Evolutionary conservation across 768 basidiomycete genomes (phyloP), one percentile per base, ranked within the genome.

Genomic region (Termitomyces bulborhizus): DNA sequence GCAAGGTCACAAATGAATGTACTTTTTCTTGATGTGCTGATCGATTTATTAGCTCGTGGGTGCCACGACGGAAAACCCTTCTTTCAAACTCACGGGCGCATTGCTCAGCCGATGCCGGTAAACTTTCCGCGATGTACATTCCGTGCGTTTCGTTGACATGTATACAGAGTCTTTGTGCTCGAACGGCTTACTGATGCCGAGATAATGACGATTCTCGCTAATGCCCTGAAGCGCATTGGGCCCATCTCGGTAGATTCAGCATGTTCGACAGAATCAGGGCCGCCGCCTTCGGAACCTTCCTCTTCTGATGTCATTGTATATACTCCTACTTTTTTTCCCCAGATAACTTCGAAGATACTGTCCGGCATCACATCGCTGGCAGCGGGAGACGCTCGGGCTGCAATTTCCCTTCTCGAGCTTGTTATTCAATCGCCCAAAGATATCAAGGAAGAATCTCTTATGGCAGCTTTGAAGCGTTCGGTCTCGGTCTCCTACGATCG

Each of bases 1-100:
- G 57, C n/a, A 64, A 59, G 21, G 40, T 51, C 43, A 41, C 8
- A 6, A 36, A 12, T 24, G 7, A 24, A 44, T 44, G 15, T 4
- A 27, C 12, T 36, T 18, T 36, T 4, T 21, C 21, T 21, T 13
- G n/a, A 18, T 7, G 18, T 37, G n/a, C 24, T 46, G 36, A 46
- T 41, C 12, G 16, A n/a, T n/a, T 12, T 26, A 29, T 16, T 36
- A 86, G 81, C 71, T 91, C 29, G 80, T 92, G 62, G 90, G 90
- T 27, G 90, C 91, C 0, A 94, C 91, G 3, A 93, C 91, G 0
- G 92, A 94, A 68, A 94, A 94, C 58, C 91, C 91, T 1, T 90
- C 88, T 0, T 94, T 94, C 73, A 89, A 87, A 60, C 67, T 91
- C 32, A 88, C 84, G 16, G 76, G 82, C 32, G 84, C 89, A 11